These are phyloP conservation scores for Stagonosporopsis chrysanthemi DNA, from an alignment of 2,329 filamentous ascomycete species.

Conservation along the genomic window DNA sequence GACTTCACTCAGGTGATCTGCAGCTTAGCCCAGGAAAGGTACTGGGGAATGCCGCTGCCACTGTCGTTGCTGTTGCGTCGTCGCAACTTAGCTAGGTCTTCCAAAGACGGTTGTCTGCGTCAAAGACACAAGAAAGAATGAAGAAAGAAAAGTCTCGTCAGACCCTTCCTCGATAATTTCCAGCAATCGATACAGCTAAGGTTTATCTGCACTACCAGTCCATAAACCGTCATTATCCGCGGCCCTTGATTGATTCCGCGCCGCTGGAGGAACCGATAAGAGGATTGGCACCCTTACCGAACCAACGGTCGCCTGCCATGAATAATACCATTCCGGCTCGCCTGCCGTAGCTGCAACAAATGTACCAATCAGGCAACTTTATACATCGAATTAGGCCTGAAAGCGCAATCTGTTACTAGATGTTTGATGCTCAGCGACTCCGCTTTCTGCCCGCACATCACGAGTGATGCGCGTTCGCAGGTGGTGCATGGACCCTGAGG, in stretches of 20 bases:
- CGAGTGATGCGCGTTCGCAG: conserved; percentile 10
- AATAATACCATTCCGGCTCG: conserved; percentile 6
- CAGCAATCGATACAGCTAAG: conserved; percentile 18
- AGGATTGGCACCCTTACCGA: conserved; percentile 16
- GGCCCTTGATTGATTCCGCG: conserved; percentile 14
- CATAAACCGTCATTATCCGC: conserved; percentile 22
- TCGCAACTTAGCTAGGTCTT: neutral
- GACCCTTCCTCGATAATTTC: conserved; percentile 6
- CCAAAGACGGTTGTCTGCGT: conserved; percentile 1
- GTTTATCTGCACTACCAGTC: conserved; percentile 14
- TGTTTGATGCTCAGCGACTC: conserved; percentile 19
- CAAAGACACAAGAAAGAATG: conserved; percentile 11
- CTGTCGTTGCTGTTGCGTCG: conserved; percentile 3
- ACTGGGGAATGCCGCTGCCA: conserved; percentile 6
- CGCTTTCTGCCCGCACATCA: conserved; percentile 13
- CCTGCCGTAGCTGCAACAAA: conserved; percentile 16
- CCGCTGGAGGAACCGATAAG: conserved; percentile 17
- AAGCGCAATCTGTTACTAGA: conserved; percentile 19
- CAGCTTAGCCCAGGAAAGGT: conserved; percentile 1
- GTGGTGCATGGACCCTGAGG: conserved; percentile 14
- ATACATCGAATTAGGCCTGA: conserved; percentile 11
- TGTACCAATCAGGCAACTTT: conserved; percentile 19
- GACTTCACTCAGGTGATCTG: conserved; percentile 4
- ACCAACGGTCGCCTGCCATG: conserved; percentile 14
- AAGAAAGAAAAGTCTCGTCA: conserved; percentile 5